Evolutionary conservation across 1,284 basidiomycete genomes (phyloP).

Genomic region (Apiotrichum porosum): DNA sequence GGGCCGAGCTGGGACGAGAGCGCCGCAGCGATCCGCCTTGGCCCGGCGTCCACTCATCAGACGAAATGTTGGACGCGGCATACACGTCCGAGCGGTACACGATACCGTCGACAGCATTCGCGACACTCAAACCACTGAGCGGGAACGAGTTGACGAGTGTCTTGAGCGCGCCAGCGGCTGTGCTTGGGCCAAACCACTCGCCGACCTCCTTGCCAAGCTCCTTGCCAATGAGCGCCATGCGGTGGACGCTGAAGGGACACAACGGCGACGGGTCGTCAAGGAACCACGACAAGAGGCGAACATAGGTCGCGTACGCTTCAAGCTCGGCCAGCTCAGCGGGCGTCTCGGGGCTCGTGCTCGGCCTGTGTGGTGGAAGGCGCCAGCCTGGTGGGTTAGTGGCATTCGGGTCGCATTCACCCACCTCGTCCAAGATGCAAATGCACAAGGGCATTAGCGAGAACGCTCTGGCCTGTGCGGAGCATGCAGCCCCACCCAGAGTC

Average conservation of each 20-base stretch:
- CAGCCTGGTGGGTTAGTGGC: slow-evolving; percentile 59
- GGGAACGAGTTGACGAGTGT: slow-evolving; percentile 74
- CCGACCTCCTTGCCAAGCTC: slow-evolving; percentile 92
- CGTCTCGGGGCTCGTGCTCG: slow-evolving; percentile 15
- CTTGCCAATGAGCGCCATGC: slow-evolving; percentile 91
- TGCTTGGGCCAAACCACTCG: slow-evolving; percentile 97
- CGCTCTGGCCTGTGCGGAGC: slow-evolving; percentile 87
- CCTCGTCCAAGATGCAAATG: slow-evolving; percentile 80
- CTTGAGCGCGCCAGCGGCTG: slow-evolving; percentile 92
- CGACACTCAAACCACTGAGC: slow-evolving; percentile 73
- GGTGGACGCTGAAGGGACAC: slow-evolving; percentile 93
- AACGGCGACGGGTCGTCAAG: slow-evolving; percentile 80
- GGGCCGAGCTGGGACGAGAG: slow-evolving; percentile 9
- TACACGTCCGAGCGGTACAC: slow-evolving; percentile 83
- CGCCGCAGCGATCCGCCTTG: not conserved
- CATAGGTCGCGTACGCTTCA: slow-evolving; percentile 57
- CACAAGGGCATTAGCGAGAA: slow-evolving; percentile 83
- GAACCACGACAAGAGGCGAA: slow-evolving; percentile 89
- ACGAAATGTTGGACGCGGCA: slow-evolving; percentile 61
- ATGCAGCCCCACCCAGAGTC: slow-evolving; percentile 99
- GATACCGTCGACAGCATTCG: slow-evolving; percentile 74
- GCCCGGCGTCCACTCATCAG: slow-evolving; percentile 25
- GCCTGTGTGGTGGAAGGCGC: slow-evolving; percentile 55
- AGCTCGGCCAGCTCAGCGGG: slow-evolving; percentile 25
- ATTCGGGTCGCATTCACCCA: slow-evolving; percentile 49